Percentiles rank a stretch among this genome's conserved stretches.
These are phyloP conservation scores for Austroboletus eburneus DNA, from an alignment of 768 basidiomycete genomes.

Conservation along the genomic window DNA sequence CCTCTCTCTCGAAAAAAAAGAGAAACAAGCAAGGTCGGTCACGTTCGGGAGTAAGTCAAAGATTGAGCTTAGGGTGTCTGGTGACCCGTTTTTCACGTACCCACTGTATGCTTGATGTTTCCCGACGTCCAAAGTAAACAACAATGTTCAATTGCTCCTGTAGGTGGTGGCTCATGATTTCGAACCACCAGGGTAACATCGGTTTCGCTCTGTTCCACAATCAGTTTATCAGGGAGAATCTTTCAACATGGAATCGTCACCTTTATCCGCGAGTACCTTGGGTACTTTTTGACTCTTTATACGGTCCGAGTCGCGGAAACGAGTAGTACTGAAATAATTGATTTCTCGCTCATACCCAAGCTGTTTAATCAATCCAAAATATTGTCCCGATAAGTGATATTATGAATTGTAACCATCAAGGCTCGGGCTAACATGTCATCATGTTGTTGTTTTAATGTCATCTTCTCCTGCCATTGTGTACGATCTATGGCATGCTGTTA, in stretches of 20 bases:
- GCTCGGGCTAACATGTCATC: slow-evolving; percentile 4
- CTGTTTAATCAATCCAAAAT: no score
- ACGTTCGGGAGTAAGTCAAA: slow-evolving; percentile 5
- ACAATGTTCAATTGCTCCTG: not conserved
- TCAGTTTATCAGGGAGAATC: no score
- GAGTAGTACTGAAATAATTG: not conserved
- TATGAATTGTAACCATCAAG: no score
- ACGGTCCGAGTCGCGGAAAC: slow-evolving; percentile 5
- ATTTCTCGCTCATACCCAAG: slow-evolving; percentile 15
- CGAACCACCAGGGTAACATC: no score
- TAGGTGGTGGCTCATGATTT: not conserved
- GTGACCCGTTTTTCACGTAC: not conserved
- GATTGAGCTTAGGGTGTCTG: not conserved
- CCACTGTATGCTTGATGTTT: not conserved
- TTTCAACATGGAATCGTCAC: no score
- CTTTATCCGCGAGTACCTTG: slow-evolving; percentile 12
- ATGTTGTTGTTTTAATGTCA: slow-evolving; percentile 10
- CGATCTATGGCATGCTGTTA: slow-evolving; percentile 13
- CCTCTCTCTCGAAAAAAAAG: slow-evolving; percentile 2
- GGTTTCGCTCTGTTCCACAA: no score
- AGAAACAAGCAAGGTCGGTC: slow-evolving; percentile 2
- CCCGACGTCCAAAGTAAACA: slow-evolving; percentile 2
- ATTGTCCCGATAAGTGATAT: no score
- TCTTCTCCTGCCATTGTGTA: slow-evolving; percentile 6
- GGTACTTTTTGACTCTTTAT: not conserved